Evolutionary conservation across 768 basidiomycete species (phyloP), one percentile per base, ranked within the genome.

Genomic region (Termitomyces sp.): DNA sequence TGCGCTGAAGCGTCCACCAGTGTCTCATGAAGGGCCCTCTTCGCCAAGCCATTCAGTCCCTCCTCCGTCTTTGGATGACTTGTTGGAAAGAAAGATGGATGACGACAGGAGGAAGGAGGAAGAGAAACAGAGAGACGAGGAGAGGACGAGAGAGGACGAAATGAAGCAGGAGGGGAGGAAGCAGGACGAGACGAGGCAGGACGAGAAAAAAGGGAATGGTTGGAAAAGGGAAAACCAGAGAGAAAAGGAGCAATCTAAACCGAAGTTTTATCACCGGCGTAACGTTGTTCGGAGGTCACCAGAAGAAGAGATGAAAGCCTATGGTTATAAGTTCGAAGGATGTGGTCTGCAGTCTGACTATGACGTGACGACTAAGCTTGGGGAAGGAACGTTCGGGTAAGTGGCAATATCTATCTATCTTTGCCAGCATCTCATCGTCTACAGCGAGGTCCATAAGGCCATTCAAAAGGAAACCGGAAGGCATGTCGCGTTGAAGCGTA

Each of bases 361-460:
- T 70, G 84, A 87, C 57, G 78, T 87, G 14, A 87, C 88, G 44
- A 88, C 87, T 3, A 97, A 98, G 73, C 76, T 98, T 16, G 96
- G 96, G 40, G 96, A 98, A 71, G 96, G 96, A 4, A 98, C 96
- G 30, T 98, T 98, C 72, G 96, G 95, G 89, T 93, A 71, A 49
- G 88, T 84, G 20, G n/a, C 46, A 32, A 44, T 43, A 23, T 58
- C 61, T 43, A 58, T 28, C 60, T 69, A 5, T 38, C 47, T 13
- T 52, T 44, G 41, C 57, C 54, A 48, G 32, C 56, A 26, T 61
- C 20, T 49, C 40, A 55, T 35, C 55, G 62, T 49, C 55, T 48
- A 43, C 69, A 94, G 93, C 44, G 94, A 95, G 71, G 94, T 97
- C 2, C 93, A 95, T 70, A 94, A 94, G 66, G 95, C 92, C 6